These are phyloP conservation scores for Cucurbita moschata DNA, from an alignment of 306 rosid genomes.

Conservation along the genomic window DNA sequence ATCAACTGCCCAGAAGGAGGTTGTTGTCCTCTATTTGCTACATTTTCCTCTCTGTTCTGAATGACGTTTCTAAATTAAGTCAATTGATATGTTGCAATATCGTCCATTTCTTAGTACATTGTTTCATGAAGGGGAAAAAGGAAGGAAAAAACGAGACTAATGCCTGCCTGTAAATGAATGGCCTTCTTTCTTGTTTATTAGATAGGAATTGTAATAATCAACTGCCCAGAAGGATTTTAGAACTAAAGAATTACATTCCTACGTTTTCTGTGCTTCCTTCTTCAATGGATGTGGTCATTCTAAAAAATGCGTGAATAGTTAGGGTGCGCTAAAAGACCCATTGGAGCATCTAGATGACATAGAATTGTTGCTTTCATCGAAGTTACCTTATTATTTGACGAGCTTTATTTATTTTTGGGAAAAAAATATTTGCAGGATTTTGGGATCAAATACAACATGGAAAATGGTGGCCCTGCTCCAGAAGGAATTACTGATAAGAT, in stretches of 20 bases:
- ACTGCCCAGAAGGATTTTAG: background rate
- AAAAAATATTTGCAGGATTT: constrained; percentile 58
- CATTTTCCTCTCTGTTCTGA: background rate
- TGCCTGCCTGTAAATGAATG: background rate
- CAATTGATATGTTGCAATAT: background rate
- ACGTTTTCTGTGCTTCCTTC: background rate
- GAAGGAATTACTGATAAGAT: constrained; percentile 86
- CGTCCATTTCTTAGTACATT: background rate
- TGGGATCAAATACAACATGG: constrained; percentile 97
- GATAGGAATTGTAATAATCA: background rate
- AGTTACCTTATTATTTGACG: background rate
- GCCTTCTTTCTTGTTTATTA: background rate
- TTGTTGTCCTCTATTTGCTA: background rate
- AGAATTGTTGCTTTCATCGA: background rate
- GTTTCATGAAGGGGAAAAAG: background rate
- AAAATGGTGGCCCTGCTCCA: constrained; percentile 98
- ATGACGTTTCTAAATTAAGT: background rate
- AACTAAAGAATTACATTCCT: background rate
- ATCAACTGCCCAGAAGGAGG: constrained; percentile 27
- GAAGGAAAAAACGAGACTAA: background rate
- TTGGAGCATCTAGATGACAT: background rate
- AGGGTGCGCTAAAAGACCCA: background rate
- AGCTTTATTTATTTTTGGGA: background rate
- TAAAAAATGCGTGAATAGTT: background rate
- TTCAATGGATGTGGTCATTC: background rate